A percentile compares a stretch with the other conserved stretches of the same genome.
phyloP scores from a whole-genome alignment of 208 protist genomes.

The Leishmania turanica region DNA sequence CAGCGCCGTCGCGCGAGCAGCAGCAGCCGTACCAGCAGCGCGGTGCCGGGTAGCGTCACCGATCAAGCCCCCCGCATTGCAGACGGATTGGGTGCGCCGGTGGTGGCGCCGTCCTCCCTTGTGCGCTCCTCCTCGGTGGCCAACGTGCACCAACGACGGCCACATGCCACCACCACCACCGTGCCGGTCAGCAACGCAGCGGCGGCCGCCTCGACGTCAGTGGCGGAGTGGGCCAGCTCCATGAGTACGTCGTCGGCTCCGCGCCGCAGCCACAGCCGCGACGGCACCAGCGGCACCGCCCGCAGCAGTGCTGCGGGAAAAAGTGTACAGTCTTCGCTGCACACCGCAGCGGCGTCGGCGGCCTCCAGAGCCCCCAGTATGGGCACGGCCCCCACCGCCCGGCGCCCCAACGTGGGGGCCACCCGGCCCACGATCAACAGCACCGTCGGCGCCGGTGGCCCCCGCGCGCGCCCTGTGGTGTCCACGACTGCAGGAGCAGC shows the following conservation, averaged over 20 bases:
- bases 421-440: neutral
- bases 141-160: neutral
- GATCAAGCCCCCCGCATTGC: neutral
- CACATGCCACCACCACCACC: neutral
- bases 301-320: neutral
- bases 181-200: no score
- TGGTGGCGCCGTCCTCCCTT: neutral
- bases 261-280: slow-evolving; percentile 9
- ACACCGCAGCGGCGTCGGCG: neutral
- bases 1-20: neutral
- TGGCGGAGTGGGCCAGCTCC: neutral
- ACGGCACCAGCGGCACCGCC: neutral
- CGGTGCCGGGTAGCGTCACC: neutral
- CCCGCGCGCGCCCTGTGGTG: neutral
- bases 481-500: neutral
- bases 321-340: neutral
- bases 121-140: slow-evolving; percentile 6
- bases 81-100: neutral
- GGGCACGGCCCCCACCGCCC: neutral
- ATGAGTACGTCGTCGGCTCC: neutral
- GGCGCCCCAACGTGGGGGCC: neutral
- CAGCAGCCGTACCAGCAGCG: neutral
- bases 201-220: neutral
- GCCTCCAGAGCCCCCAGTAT: neutral
- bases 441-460: neutral